Base-by-base conservation (phyloP, 2,329 filamentous ascomycete species). In the Sclerotinia borealis region DNA sequence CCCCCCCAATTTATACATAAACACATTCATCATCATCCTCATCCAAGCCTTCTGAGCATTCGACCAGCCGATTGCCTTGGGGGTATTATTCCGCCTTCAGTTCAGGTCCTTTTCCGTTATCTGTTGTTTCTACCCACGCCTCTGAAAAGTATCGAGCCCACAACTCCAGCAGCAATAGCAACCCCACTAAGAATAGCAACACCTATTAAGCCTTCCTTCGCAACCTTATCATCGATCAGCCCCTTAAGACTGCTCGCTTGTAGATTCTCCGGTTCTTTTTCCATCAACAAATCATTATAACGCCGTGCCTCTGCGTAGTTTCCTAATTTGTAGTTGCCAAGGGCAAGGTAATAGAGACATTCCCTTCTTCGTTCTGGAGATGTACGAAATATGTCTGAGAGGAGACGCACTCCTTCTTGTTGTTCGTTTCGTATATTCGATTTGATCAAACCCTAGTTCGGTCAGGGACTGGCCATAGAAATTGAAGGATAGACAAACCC, bases 321-420 rank as follows among this genome's bases (percentile, higher is more conserved):
- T 66, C 93, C 93, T 52, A 99, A 86, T 81, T 98, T 98, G 85
- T 93, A 98, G 82, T 98, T 96, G 67, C 95, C 95, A 37, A 99
- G 85, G 31, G 92, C 95, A 61, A 99, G 87, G 79, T 99, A 99
- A 82, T 97, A 99, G 66, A 99, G 90, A 75, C 95, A 99, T 83
- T 99, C 95, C 73, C 95, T 89, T 74, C 95, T 89, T 71, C 95
- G 91, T 77, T 98, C 95, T 69, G 92, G 92, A 41, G 92, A 90
- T 64, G 88, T 88, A 75, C 93, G 92, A 83, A 98, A 99, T 79
- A 99, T 99, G 71, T 98, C 93, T 71, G 92, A 93, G 64, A 98
- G 88, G 39, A 98, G 85, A 69, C 91, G 91, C 68, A 98, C 92
- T 72, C 93, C 93, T 77, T 95, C 87, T 81, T 98, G 93, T 76